Percentiles rank a stretch among this genome's conserved stretches.
phyloP scores from a whole-genome alignment of 176 grass and related monocot genomes.

The Hyparrhenia diplandra region DNA sequence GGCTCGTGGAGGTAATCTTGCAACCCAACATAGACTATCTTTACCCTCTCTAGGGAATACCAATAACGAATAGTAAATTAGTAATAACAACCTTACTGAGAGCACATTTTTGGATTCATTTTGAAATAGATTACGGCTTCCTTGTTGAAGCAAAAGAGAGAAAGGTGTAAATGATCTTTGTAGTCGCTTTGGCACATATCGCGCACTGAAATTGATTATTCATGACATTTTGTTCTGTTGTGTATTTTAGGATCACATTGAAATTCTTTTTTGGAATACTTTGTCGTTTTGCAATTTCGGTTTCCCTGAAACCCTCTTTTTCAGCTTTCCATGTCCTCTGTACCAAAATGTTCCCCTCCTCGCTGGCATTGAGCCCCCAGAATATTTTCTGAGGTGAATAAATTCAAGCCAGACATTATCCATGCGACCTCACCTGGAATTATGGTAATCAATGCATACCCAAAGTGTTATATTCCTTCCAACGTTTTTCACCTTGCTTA shows the following conservation, averaged over 20 bases:
- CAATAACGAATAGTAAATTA: neutral
- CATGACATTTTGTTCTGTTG: neutral
- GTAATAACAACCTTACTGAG: constrained; percentile 1
- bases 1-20: constrained; percentile 89
- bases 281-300: neutral
- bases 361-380: constrained; percentile 86
- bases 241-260: neutral
- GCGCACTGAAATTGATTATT: neutral
- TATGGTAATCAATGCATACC: constrained; percentile 59
- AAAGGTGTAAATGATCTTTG: no score
- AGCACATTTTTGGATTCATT: neutral
- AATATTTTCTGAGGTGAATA: constrained; percentile 82
- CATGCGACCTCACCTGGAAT: constrained; percentile 91
- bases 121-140: neutral
- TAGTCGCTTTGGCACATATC: neutral
- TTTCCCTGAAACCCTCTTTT: constrained; percentile 17
- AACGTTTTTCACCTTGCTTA: neutral
- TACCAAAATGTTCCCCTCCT: constrained; percentile 92
- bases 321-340: constrained; percentile 92
- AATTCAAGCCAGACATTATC: constrained; percentile 95
- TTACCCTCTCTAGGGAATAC: neutral
- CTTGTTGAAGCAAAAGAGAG: neutral
- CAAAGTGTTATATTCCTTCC: neutral
- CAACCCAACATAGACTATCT: neutral
- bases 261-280: neutral